These are phyloP conservation scores for Athelia psychrophila DNA, from an alignment of 1,284 basidiomycete species.

Conservation along the genomic window DNA sequence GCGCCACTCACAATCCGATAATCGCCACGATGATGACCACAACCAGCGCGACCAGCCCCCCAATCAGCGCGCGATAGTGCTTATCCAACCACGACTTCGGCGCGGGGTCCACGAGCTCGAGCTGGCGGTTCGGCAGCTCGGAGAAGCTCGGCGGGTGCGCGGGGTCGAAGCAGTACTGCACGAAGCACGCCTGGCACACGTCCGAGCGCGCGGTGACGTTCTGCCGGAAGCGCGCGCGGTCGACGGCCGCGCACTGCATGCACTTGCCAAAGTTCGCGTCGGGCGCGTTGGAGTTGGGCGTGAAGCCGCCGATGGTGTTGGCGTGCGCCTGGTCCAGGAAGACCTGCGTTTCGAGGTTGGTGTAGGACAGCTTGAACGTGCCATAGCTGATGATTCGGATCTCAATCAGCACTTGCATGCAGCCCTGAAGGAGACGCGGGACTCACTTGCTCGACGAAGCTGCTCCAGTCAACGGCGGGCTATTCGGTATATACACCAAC, in stretches of 20 bases:
- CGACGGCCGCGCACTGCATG: conserved; percentile 52
- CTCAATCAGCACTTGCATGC: background rate
- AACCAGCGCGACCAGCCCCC: too few species aligned
- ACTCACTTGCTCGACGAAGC: conserved; percentile 59
- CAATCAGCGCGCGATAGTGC: too few species aligned
- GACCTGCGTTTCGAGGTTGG: conserved; percentile 38
- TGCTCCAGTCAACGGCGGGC: conserved; percentile 56
- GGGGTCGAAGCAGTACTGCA: conserved; percentile 54
- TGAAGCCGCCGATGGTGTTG: conserved; percentile 54
- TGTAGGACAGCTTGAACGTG: conserved; percentile 52
- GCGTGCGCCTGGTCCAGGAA: conserved; percentile 53
- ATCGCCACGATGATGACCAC: too few species aligned
- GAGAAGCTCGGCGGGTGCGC: conserved; percentile 38
- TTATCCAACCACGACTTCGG: conserved; percentile 17
- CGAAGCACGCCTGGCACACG: conserved; percentile 46
- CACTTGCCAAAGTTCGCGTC: conserved; percentile 54
- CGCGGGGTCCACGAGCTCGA: conserved; percentile 47
- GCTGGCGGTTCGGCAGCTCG: conserved; percentile 41
- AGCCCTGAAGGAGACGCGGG: conserved; percentile 3
- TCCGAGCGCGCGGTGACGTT: conserved; percentile 36
- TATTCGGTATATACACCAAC: conserved; percentile 62
- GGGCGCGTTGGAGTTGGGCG: conserved; percentile 42
- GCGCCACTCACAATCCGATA: too few species aligned
- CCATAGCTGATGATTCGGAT: conserved; percentile 31
- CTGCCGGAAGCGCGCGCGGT: conserved; percentile 43